Conservation (phyloP, 164 flowering plant genomes). For the Piper betle region DNA sequence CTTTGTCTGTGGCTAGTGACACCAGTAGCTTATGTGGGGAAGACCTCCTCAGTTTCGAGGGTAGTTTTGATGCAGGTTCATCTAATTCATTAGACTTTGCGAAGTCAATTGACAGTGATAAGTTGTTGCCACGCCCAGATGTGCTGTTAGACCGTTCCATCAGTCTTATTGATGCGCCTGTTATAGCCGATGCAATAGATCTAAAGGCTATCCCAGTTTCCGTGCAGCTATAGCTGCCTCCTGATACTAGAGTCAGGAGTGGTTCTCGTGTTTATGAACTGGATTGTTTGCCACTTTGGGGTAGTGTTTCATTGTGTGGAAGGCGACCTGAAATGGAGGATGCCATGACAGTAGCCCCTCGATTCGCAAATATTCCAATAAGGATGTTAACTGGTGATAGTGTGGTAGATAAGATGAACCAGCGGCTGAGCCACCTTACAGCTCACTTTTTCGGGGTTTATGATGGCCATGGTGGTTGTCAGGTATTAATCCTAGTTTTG, state of each 20-base stretch:
- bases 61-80: conserved; percentile 19
- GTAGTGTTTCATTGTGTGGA: conserved; percentile 58
- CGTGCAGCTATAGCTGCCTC: conserved; percentile 21
- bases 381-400: conserved; percentile 38
- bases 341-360: conserved; percentile 50
- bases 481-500: conserved; percentile 24
- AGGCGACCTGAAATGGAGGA: conserved; percentile 94
- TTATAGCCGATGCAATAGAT: conserved; percentile 16
- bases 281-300: conserved; percentile 76
- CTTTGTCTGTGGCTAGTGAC: conserved; percentile 58
- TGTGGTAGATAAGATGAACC: conserved; percentile 30
- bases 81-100: conserved; percentile 27
- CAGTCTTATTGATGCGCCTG: conserved; percentile 18
- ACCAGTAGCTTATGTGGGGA: conserved; percentile 57
- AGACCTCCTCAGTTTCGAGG: conserved; percentile 34
- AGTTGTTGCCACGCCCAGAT: conserved; percentile 21
- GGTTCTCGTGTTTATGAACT: conserved; percentile 43
- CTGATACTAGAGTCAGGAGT: conserved; percentile 21
- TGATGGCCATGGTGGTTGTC: conserved; percentile 90
- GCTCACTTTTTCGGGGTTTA: conserved; percentile 82
- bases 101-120: conserved; percentile 23
- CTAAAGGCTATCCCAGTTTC: conserved; percentile 20
- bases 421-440: conserved; percentile 25
- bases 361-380: conserved; percentile 43
- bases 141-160: conserved; percentile 12